These are phyloP conservation scores for Alternaria sp. DNA, from an alignment of 2,329 filamentous ascomycete species.

Conservation along the genomic window DNA sequence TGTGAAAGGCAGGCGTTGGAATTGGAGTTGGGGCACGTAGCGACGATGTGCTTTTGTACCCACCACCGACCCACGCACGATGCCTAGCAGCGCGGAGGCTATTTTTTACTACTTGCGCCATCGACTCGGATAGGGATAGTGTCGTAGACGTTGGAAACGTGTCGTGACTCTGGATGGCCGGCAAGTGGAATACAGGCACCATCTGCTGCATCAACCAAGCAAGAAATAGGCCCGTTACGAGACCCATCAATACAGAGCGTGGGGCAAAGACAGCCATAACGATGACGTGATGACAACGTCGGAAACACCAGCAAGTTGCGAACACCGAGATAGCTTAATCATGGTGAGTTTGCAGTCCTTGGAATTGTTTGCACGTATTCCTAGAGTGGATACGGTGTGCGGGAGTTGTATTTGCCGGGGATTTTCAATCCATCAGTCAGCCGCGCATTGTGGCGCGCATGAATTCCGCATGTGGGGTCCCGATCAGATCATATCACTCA, in stretches of 20 bases:
- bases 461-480: conserved; percentile 8
- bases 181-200: conserved; percentile 27
- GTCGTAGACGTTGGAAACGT: conserved; percentile 20
- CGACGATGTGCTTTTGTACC: conserved; percentile 27
- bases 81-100: conserved; percentile 41
- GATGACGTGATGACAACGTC: conserved; percentile 26
- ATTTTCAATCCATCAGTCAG: conserved; percentile 16
- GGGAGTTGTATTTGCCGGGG: background rate
- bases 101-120: conserved; percentile 47
- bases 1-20: conserved; percentile 9
- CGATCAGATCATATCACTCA: background rate
- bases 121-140: conserved; percentile 22
- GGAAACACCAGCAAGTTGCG: conserved; percentile 10
- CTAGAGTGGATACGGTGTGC: background rate
- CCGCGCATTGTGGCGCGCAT: conserved; percentile 2
- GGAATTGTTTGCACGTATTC: background rate
- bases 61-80: conserved; percentile 23
- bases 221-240: conserved; percentile 38
- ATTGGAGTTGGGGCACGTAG: conserved; percentile 13
- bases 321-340: background rate
- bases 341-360: background rate
- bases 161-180: conserved; percentile 13
- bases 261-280: conserved; percentile 25
- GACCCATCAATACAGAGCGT: conserved; percentile 33
- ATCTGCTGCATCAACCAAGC: conserved; percentile 36